These are phyloP conservation scores for Emericellopsis atlantica DNA, from an alignment of 2,329 filamentous ascomycete species.

Conservation along the genomic window DNA sequence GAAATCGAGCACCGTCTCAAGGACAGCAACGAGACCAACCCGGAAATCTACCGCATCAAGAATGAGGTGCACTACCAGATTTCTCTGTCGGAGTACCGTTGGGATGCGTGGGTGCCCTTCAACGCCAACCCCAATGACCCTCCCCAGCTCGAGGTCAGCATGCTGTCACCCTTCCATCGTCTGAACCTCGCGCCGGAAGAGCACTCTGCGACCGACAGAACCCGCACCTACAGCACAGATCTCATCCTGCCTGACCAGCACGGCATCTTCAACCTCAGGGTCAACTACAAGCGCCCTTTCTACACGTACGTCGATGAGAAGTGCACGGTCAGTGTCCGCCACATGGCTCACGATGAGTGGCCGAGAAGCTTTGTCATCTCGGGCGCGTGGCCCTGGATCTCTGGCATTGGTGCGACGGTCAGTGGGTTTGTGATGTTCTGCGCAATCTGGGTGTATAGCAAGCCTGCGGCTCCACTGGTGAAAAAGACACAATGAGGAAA, in stretches of 20 bases:
- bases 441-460: conserved; percentile 71
- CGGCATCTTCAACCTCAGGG: conserved; percentile 95
- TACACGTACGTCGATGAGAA: conserved; percentile 85
- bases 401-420: conserved; percentile 74
- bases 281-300: conserved; percentile 96
- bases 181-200: conserved; percentile 48
- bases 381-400: conserved; percentile 89
- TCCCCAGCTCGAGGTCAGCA: conserved; percentile 92
- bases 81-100: conserved; percentile 74
- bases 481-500: conserved; percentile 34
- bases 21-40: conserved; percentile 55
- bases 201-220: conserved; percentile 44
- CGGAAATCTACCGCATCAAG: conserved; percentile 87
- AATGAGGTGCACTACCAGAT: conserved; percentile 85
- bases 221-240: conserved; percentile 58
- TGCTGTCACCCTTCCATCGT: conserved; percentile 96
- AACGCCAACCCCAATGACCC: conserved; percentile 54
- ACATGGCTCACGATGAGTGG: conserved; percentile 97
- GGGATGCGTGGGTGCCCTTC: conserved; percentile 66
- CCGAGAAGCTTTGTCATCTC: conserved; percentile 81
- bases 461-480: conserved; percentile 16
- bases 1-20: conserved; percentile 63
- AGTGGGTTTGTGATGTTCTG: conserved; percentile 78
- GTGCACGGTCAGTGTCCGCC: conserved; percentile 83
- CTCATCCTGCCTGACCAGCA: conserved; percentile 93